Conservation (phyloP, 2,329 filamentous ascomycete species). For the Corynespora cassiicola region DNA sequence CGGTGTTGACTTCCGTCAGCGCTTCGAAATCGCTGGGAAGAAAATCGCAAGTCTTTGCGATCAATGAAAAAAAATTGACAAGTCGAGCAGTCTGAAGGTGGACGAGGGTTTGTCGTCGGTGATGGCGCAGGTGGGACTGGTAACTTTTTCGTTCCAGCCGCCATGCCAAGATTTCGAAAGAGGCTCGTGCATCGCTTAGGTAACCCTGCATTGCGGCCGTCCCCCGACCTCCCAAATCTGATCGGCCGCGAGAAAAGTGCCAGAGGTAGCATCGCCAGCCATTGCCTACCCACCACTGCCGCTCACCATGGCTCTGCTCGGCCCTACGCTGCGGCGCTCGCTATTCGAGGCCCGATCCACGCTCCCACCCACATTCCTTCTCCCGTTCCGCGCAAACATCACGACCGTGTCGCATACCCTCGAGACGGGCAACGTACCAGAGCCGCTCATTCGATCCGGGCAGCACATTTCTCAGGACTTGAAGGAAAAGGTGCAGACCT, state of each 20-base stretch:
- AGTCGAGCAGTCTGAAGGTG: too few species aligned
- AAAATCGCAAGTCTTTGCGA: too few species aligned
- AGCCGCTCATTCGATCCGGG: slow-evolving; percentile 58
- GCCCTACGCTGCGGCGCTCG: slow-evolving; percentile 67
- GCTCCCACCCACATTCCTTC: slow-evolving; percentile 60
- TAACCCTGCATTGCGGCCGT: slow-evolving; percentile 14
- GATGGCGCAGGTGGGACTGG: too few species aligned
- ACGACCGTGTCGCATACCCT: slow-evolving; percentile 50
- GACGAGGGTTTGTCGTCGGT: too few species aligned
- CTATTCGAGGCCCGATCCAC: slow-evolving; percentile 64
- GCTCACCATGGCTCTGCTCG: slow-evolving; percentile 47
- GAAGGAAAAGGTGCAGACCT: slow-evolving; percentile 23
- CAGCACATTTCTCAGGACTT: slow-evolving; percentile 35
- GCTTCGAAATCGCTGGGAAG: too few species aligned
- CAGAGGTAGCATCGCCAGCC: slow-evolving; percentile 12
- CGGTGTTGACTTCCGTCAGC: slow-evolving; percentile 1
- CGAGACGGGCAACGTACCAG: slow-evolving; percentile 44
- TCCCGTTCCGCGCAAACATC: slow-evolving; percentile 58
- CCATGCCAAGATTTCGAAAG: slow-evolving; percentile 24
- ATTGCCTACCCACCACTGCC: too few species aligned
- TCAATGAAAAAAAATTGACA: too few species aligned
- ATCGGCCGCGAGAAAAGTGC: slow-evolving; percentile 13
- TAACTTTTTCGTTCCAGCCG: too few species aligned
- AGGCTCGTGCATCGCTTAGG: slow-evolving; percentile 19
- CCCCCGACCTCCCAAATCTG: slow-evolving; percentile 18